Evolutionary conservation across 495 filamentous ascomycete genomes (phyloP).

Genomic region (Hapsidospora chrysogenum): DNA sequence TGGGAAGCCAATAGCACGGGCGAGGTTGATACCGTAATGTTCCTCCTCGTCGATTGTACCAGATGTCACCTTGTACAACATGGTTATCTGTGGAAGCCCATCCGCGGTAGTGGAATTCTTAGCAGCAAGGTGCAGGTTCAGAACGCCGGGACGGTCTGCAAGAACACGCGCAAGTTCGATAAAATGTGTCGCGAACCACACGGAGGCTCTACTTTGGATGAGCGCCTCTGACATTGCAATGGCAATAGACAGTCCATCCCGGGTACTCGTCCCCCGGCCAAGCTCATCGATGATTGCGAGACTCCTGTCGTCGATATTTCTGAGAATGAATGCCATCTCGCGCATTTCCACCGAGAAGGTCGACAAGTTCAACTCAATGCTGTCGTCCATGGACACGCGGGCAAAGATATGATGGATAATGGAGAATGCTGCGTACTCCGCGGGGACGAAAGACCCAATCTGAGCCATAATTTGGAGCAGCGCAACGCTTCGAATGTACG

Average conservation of each 20-base stretch:
- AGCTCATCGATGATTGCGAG: constrained; percentile 86
- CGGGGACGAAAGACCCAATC: constrained; percentile 82
- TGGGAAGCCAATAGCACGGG: constrained; percentile 60
- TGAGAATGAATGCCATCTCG: constrained; percentile 83
- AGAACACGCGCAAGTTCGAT: constrained; percentile 26
- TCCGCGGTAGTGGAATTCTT: constrained; percentile 33
- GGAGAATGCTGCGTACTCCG: constrained; percentile 64
- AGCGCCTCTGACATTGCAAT: constrained; percentile 75
- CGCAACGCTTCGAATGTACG: constrained; percentile 78
- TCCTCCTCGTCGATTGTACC: constrained; percentile 48
- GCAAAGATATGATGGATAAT: constrained; percentile 75
- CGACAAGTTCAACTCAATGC: constrained; percentile 78
- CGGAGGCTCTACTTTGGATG: constrained; percentile 52
- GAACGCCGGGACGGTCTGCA: constrained; percentile 52
- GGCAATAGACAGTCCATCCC: constrained; percentile 82
- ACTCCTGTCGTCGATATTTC: constrained; percentile 56
- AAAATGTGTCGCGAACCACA: constrained; percentile 94
- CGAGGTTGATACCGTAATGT: constrained; percentile 67
- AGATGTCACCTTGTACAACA: constrained; percentile 66
- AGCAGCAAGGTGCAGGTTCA: constrained; percentile 67
- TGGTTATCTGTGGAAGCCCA: constrained; percentile 42
- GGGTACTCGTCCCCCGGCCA: constrained; percentile 77
- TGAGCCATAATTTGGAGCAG: constrained; percentile 85
- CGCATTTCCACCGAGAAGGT: constrained; percentile 92
- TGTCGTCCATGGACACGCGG: constrained; percentile 71